Evolutionary conservation across 1,139 yeast species (phyloP), one percentile per base, ranked within the genome.

Genomic region (Taiozyma onychis): DNA sequence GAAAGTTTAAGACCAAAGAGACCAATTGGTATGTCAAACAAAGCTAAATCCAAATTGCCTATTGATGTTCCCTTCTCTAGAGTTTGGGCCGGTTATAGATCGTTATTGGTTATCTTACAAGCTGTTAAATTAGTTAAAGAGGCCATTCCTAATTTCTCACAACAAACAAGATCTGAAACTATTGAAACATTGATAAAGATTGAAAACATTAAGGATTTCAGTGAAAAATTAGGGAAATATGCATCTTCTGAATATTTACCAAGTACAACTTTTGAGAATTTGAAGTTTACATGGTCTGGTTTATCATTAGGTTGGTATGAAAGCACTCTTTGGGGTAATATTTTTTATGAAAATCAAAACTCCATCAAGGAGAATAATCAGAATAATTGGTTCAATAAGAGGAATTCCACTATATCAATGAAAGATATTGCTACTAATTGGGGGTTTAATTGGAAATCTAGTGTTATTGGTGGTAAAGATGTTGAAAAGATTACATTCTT

Each of bases 261-360:
- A 18, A 61, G 45, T 11, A 13, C 44, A 16, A 21, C 61, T 3
- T 72, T 81, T 49, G 79, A 78, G 48, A 76, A 76, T 4, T 69
- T 85, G 54, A 70, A 65, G 48, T 83, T 87, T 55, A 65, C 68
- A 13, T 86, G 96, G 93, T 77, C 79, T 44, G 71, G 71, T 44
- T 60, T 76, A 9, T 80, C 93, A 0, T 70, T 87, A 39, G 90
- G 91, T 0, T 89, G 96, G 96, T 84, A 88, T 63, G 74, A 78
- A 44, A 78, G 87, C 14, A 69, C 86, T 16, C 62, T 88, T 35
- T 88, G 90, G 83, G 80, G 85, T 1, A 73, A 76, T 48, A 75
- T 88, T 1, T 88, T 79, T 62, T 75, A 77, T 51, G 54, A 62
- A 26, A 65, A 68, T 50, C 54, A 63, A 30, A 48, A 44, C 35